phyloP scores from a whole-genome alignment of 345 rosid species.

The Brassica juncea region DNA sequence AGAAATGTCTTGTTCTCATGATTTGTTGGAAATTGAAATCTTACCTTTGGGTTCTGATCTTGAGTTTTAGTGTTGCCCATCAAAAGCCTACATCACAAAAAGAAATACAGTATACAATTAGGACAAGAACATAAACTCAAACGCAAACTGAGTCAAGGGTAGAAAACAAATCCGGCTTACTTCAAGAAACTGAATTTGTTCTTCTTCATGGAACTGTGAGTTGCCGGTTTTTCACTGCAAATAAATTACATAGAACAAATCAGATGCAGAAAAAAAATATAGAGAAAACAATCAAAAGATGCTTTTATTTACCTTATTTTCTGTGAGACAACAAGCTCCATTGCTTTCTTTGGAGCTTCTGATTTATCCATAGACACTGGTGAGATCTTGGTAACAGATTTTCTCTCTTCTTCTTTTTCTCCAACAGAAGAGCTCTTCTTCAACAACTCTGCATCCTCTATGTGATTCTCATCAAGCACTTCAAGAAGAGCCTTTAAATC shows the following conservation, averaged over 20 bases:
- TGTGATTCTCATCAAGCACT: neutral
- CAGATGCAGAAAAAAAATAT: neutral
- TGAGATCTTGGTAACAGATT: conserved; percentile 10
- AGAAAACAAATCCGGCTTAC: conserved; percentile 8
- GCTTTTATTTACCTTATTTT: conserved; percentile 27
- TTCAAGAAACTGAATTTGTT: conserved; percentile 30
- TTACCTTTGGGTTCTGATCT: conserved; percentile 33
- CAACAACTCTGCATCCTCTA: neutral
- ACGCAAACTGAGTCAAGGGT: neutral
- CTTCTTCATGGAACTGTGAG: conserved; percentile 8
- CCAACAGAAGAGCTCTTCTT: conserved; percentile 12
- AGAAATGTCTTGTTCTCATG: neutral
- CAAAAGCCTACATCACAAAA: conserved; percentile 22
- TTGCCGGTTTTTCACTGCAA: conserved; percentile 21
- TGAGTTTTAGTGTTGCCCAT: conserved; percentile 19
- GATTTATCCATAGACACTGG: conserved; percentile 1
- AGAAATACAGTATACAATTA: neutral
- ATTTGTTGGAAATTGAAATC: neutral
- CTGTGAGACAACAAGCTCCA: conserved; percentile 18
- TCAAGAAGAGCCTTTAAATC: conserved; percentile 4
- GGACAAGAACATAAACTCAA: neutral
- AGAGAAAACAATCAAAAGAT: conserved; percentile 3
- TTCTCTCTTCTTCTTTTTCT: conserved; percentile 12
- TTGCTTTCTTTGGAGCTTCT: conserved; percentile 19
- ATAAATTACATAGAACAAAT: neutral